phyloP scores from a whole-genome alignment of 2,329 filamentous ascomycete species.

The Biscogniauxia sp. region DNA sequence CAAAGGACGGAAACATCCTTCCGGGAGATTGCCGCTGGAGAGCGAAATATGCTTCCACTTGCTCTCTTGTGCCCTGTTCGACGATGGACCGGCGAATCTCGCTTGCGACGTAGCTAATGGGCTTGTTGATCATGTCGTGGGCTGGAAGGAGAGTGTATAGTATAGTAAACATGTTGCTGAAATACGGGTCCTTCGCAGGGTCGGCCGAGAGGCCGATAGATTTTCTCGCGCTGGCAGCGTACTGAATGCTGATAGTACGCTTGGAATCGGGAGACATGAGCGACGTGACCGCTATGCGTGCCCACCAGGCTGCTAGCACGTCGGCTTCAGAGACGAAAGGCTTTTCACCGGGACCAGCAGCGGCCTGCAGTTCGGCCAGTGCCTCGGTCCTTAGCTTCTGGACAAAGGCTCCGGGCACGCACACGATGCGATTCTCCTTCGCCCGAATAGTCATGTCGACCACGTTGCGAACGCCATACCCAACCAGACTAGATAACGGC shows the following conservation, averaged over 20 bases:
- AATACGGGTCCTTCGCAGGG: constrained; percentile 29
- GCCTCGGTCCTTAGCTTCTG: constrained; percentile 26
- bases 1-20: constrained; percentile 26
- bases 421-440: constrained; percentile 37
- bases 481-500: constrained; percentile 19
- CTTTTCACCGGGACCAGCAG: constrained; percentile 3
- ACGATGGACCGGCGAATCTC: constrained; percentile 33
- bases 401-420: constrained; percentile 32
- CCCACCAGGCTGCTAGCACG: constrained; percentile 38
- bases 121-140: constrained; percentile 27
- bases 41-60: constrained; percentile 28
- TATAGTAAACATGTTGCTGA: constrained; percentile 21
- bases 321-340: constrained; percentile 38
- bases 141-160: constrained; percentile 8
- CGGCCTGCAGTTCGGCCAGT: constrained; percentile 22
- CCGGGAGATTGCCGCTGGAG: constrained; percentile 23
- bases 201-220: too few species aligned
- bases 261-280: constrained; percentile 17
- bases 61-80: constrained; percentile 34
- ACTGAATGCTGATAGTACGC: constrained; percentile 19
- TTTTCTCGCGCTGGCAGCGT: too few species aligned
- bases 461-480: constrained; percentile 30
- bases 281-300: constrained; percentile 24
- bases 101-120: constrained; percentile 26
- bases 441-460: constrained; percentile 23